phyloP scores from a whole-genome alignment of 139 green algal genomes.

The Chlorella sp. region DNA sequence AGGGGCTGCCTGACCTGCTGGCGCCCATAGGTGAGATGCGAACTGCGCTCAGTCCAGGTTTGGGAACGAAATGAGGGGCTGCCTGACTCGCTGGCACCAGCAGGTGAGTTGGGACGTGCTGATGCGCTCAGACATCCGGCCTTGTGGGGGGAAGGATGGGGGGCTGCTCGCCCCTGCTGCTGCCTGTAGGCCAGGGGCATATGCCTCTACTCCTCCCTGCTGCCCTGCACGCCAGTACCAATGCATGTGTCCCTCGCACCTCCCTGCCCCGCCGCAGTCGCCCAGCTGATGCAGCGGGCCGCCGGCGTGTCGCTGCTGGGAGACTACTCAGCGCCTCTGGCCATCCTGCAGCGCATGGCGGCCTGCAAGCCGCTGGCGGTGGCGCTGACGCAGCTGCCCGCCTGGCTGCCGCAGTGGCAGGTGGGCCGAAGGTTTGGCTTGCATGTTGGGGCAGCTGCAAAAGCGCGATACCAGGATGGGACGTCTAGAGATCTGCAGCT shows the following conservation, averaged over 20 bases:
- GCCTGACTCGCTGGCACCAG: too few species aligned
- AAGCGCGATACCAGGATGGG: too few species aligned
- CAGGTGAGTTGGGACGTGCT: too few species aligned
- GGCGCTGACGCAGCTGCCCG: constrained; percentile 50
- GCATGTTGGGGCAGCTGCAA: constrained; percentile 37
- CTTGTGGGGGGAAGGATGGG: too few species aligned
- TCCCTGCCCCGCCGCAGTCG: constrained; percentile 38
- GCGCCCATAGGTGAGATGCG: constrained; percentile 46
- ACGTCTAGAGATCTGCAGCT: too few species aligned
- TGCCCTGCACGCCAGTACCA: too few species aligned
- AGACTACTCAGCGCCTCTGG: constrained; percentile 67
- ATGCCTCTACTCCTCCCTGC: too few species aligned
- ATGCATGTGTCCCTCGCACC: too few species aligned
- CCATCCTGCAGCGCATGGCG: constrained; percentile 61
- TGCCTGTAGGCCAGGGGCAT: too few species aligned
- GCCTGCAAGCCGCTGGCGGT: constrained; percentile 62
- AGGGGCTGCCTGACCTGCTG: constrained; percentile 76
- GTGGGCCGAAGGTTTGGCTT: constrained; percentile 30
- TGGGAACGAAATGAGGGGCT: background rate
- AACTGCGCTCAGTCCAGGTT: too few species aligned
- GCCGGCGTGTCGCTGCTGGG: constrained; percentile 70
- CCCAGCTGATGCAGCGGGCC: constrained; percentile 61
- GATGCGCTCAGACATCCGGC: too few species aligned
- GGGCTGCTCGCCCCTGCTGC: too few species aligned
- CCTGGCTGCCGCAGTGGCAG: constrained; percentile 11